Conservation (phyloP, 192 early-diverging fungal genomes). For the Entomortierella lignicola region DNA sequence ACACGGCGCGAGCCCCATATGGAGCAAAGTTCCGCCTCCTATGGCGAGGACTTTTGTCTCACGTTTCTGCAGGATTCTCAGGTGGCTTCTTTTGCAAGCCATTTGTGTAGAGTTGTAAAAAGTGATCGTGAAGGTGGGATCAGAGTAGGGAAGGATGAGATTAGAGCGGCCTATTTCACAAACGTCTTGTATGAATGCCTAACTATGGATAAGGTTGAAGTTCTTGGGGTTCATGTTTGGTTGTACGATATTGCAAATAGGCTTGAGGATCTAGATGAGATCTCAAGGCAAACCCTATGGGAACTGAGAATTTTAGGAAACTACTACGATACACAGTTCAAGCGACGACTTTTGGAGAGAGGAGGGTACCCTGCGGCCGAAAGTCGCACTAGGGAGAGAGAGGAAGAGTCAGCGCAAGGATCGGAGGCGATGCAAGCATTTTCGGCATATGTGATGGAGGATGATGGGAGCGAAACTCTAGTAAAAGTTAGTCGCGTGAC, state of each 20-base stretch:
- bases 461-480: conserved; percentile 48
- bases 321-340: conserved; percentile 32
- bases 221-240: conserved; percentile 58
- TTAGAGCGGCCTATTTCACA: conserved; percentile 55
- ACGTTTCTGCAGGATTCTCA: conserved; percentile 52
- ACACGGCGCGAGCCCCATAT: background rate
- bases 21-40: conserved; percentile 21
- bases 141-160: conserved; percentile 26
- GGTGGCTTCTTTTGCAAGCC: conserved; percentile 52
- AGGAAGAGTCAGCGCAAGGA: background rate
- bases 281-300: conserved; percentile 31
- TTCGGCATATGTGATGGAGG: conserved; percentile 17
- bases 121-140: conserved; percentile 5
- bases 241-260: conserved; percentile 49
- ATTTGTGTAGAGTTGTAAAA: conserved; percentile 31
- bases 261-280: conserved; percentile 19
- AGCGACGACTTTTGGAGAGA: conserved; percentile 1
- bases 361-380: background rate
- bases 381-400: background rate
- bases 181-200: conserved; percentile 64
- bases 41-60: conserved; percentile 29
- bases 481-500: conserved; percentile 26
- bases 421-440: background rate
- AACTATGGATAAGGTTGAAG: conserved; percentile 61
- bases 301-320: conserved; percentile 33